A percentile compares a stretch with the other conserved stretches of the same genome.
Evolutionary conservation across 495 filamentous ascomycete species (phyloP).

Genomic region (Parmelia sp.): DNA sequence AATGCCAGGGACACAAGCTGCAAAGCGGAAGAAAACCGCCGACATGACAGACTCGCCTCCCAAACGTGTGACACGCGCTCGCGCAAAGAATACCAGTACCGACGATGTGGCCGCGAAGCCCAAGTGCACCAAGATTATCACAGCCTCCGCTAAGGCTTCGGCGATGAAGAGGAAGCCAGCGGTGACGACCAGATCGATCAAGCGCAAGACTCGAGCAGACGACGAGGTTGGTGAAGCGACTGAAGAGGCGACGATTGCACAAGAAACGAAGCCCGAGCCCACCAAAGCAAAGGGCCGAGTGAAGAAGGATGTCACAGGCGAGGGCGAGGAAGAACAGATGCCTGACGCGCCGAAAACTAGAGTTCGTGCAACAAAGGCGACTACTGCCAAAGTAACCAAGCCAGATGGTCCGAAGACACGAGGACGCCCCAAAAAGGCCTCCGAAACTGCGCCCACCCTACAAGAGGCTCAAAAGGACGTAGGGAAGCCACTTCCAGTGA

Average conservation of each 20-base stretch:
- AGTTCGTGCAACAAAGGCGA: conserved; percentile 20
- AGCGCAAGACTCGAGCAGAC: conserved; percentile 19
- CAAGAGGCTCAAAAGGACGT: not conserved
- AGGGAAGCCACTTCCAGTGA: conserved; percentile 1
- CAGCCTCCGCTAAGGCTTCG: conserved; percentile 20
- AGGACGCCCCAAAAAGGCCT: conserved; percentile 19
- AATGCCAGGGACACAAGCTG: conserved; percentile 5
- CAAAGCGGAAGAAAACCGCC: conserved; percentile 27
- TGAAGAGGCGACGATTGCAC: not conserved
- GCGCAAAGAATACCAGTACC: conserved; percentile 33
- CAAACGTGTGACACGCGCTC: conserved; percentile 54
- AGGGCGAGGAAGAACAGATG: conserved; percentile 12
- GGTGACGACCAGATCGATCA: conserved; percentile 7
- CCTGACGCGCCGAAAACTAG: conserved; percentile 23
- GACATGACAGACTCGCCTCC: conserved; percentile 45
- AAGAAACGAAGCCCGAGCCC: conserved; percentile 6
- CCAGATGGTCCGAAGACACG: conserved; percentile 15
- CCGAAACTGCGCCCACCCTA: not conserved
- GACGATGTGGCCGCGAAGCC: conserved; percentile 13
- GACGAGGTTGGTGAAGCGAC: conserved; percentile 10
- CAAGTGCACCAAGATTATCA: conserved; percentile 20
- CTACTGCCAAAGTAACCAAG: conserved; percentile 1
- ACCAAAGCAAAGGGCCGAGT: conserved; percentile 1
- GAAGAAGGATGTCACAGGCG: not conserved
- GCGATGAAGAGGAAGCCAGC: conserved; percentile 22